A percentile compares a stretch with the other conserved stretches of the same genome.
phyloP scores from a whole-genome alignment of 768 basidiomycete species.

The Amanita jacksonii region DNA sequence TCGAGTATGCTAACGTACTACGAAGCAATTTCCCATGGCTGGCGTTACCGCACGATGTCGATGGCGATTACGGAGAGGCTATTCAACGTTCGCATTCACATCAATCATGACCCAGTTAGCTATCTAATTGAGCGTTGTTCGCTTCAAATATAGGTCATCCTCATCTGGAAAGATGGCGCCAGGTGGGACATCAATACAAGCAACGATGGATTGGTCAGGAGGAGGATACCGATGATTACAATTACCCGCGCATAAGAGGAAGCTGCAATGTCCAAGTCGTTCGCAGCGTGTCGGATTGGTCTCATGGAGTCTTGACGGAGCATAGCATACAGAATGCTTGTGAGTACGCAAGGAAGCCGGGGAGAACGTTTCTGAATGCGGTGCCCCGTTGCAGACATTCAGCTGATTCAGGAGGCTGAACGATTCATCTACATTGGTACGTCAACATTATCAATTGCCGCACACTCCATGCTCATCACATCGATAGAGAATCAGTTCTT shows the following conservation, averaged over 20 bases:
- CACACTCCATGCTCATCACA: neutral
- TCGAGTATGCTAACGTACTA: neutral
- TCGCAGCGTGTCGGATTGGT: constrained; percentile 89
- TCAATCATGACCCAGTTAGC: no score
- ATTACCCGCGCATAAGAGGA: constrained; percentile 21
- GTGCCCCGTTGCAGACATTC: constrained; percentile 38
- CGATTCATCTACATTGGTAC: constrained; percentile 90
- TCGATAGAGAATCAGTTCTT: constrained; percentile 77
- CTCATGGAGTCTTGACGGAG: constrained; percentile 84
- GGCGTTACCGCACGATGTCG: constrained; percentile 67
- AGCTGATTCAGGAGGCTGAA: constrained; percentile 74
- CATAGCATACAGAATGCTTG: constrained; percentile 91
- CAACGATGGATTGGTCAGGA: constrained; percentile 43
- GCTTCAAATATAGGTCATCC: constrained; percentile 42
- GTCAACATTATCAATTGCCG: constrained; percentile 15
- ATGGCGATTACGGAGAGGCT: constrained; percentile 53
- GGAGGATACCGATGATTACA: constrained; percentile 25
- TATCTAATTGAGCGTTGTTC: no score
- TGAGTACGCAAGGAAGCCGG: constrained; percentile 28
- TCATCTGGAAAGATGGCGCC: constrained; percentile 50
- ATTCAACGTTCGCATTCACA: constrained; percentile 33
- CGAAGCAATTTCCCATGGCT: constrained; percentile 54
- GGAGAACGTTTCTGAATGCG: neutral
- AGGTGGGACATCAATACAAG: constrained; percentile 48
- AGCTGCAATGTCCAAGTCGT: constrained; percentile 71